Percentiles rank a stretch among this genome's conserved stretches.
These are phyloP conservation scores for Suillus subaureus DNA, from an alignment of 768 basidiomycete genomes.

Conservation along the genomic window DNA sequence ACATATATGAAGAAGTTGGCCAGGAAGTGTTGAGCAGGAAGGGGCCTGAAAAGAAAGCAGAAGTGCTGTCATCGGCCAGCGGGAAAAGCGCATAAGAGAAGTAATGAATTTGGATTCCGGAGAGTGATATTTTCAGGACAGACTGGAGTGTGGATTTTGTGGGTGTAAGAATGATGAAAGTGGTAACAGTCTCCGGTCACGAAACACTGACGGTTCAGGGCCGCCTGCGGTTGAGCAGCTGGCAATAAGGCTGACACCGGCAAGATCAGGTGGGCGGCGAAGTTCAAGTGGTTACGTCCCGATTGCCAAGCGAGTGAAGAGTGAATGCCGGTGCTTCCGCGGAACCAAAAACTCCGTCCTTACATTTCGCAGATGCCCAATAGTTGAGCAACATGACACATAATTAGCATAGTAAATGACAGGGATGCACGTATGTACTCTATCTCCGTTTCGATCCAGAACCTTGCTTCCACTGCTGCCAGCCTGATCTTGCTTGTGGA, in stretches of 20 bases:
- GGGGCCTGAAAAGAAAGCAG: too few relatives aligned
- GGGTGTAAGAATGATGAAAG: too few relatives aligned
- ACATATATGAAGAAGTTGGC: too few relatives aligned
- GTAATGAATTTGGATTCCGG: too few relatives aligned
- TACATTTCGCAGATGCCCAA: background rate
- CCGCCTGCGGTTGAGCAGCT: background rate
- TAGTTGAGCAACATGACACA: slow-evolving; percentile 1
- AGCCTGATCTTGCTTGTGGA: slow-evolving; percentile 41
- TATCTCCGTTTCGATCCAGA: slow-evolving; percentile 23
- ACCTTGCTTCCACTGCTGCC: slow-evolving; percentile 54
- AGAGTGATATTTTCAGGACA: too few relatives aligned
- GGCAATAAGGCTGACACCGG: background rate
- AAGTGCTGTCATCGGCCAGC: too few relatives aligned
- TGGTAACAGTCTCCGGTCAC: too few relatives aligned
- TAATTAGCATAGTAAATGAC: background rate
- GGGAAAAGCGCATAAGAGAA: too few relatives aligned
- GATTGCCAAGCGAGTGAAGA: background rate
- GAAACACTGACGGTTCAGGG: too few relatives aligned
- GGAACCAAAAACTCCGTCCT: background rate
- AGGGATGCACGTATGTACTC: slow-evolving; percentile 1
- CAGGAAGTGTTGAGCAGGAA: too few relatives aligned
- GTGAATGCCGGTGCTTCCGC: background rate
- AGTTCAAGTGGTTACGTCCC: background rate
- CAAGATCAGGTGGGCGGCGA: background rate
- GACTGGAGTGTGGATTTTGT: too few relatives aligned